Base-by-base conservation (phyloP, 371 early-diverging fungal species). In the Mortierella sp. region DNA sequence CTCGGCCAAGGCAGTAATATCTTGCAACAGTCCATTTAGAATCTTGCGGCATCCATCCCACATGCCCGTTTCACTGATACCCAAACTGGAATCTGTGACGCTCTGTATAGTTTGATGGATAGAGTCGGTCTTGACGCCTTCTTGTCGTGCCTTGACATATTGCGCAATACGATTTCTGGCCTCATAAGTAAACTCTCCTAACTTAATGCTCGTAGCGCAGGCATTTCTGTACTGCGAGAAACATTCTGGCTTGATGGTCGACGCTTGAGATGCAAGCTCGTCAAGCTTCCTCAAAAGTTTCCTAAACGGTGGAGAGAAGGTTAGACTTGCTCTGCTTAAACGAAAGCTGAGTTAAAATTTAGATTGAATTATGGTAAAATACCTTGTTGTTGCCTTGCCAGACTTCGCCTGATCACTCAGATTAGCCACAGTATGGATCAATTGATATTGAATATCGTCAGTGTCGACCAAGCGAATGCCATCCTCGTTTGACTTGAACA, bases 261-360 rank as follows among this genome's bases (percentile, higher is more conserved):
- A 72, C 1, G 87, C 87, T 55, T 90, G 85, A 18, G 89, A 90
- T 47, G 84, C 83, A 35, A 92, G 78, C 55, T 94, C 94, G 24
- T 88, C 89, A 28, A 94, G 71, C 40, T 90, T 89, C 35, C 93
- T 89, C 70, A 90, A 64, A 45, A 94, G 70, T 87, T 94, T 94
- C 72, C 92, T 92, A 81, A 18, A 16, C 58, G 47, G 26, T 11
- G 18, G 5, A 45, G 16, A 45, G 28, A 14, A 45, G 3, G 47
- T 55, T 55, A 55, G 55, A n/a, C 18, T 51, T 51, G n/a, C n/a
- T 51, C 51, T n/a, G 51, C n/a, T 51, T 51, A 18, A 55, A 18
- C 6, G 70, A 62, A 11, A 20, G 57, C 26, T 69, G 58, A 5
- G 18, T 20, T 49, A 57, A 22, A 14, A 30, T 28, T 58, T 20